Evolutionary conservation across 2,329 filamentous ascomycete species (phyloP).

Genomic region (Onygenales sp.): DNA sequence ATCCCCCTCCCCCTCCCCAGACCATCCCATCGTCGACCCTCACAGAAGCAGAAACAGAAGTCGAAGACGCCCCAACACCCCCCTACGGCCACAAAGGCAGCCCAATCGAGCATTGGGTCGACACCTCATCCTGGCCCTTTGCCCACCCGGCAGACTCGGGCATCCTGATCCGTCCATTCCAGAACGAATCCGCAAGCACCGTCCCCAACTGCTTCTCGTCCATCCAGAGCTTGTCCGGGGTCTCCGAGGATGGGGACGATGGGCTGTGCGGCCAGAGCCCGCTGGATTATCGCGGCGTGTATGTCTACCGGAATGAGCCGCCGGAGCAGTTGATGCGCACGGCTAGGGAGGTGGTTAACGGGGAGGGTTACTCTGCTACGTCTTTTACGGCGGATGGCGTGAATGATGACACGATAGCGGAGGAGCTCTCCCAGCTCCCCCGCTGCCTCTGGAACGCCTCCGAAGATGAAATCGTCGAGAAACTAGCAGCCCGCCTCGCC

Average conservation of each 20-base stretch:
- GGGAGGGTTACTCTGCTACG: neutral
- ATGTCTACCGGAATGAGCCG: constrained; percentile 1
- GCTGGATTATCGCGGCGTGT: neutral
- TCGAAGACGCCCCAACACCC: neutral
- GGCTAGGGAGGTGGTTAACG: neutral
- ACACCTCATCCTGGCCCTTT: constrained; percentile 2
- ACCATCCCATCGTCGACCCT: neutral
- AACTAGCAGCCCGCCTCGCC: neutral
- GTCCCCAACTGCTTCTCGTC: constrained; percentile 1
- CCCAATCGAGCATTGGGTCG: constrained; percentile 3
- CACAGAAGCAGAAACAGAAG: neutral
- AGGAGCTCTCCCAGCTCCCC: neutral
- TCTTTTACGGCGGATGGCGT: neutral
- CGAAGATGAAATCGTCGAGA: neutral
- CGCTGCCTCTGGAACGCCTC: neutral
- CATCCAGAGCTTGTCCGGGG: constrained; percentile 1
- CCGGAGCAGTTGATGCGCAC: neutral
- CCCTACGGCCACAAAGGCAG: neutral
- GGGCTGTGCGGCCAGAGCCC: neutral
- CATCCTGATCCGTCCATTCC: neutral
- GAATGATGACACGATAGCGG: neutral
- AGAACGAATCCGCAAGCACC: neutral
- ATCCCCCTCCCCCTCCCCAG: too few relatives aligned
- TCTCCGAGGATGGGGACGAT: neutral
- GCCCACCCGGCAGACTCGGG: neutral